Percentiles rank a stretch among this genome's conserved stretches.
Conservation (phyloP, 306 rosid species). For the Dryas alaskensis region DNA sequence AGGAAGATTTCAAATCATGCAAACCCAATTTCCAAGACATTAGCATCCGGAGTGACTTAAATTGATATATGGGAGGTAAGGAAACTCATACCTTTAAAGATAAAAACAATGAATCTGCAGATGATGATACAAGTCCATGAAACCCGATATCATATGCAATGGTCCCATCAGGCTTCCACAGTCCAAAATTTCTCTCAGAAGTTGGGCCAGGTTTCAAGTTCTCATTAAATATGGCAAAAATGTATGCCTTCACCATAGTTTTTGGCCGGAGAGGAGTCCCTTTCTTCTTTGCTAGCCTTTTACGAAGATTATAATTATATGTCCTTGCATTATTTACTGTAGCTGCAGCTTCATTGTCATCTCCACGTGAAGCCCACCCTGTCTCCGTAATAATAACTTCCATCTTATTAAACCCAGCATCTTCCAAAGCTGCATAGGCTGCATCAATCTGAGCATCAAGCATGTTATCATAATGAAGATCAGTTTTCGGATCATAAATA, state of each 20-base stretch:
- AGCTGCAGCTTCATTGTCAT: constrained; percentile 65
- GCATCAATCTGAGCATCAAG: constrained; percentile 99
- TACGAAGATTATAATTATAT: constrained; percentile 80
- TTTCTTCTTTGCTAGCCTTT: constrained; percentile 87
- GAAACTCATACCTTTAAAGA: constrained; percentile 57
- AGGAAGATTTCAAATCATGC: background rate
- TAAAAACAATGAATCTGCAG: constrained; percentile 57
- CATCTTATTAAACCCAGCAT: constrained; percentile 75
- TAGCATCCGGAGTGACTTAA: background rate
- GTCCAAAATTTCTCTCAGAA: constrained; percentile 87
- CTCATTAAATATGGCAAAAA: constrained; percentile 88
- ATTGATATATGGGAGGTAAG: background rate
- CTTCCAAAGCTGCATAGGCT: constrained; percentile 79
- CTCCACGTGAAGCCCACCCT: constrained; percentile 94
- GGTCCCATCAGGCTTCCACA: constrained; percentile 90
- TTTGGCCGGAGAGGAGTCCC: constrained; percentile 93
- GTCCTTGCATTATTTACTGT: constrained; percentile 70
- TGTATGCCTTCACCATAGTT: constrained; percentile 68
- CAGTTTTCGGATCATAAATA: constrained; percentile 58
- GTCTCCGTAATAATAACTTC: constrained; percentile 92
- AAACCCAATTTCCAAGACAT: constrained; percentile 1
- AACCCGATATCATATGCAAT: constrained; percentile 80
- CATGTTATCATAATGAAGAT: constrained; percentile 90
- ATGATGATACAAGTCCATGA: constrained; percentile 70
- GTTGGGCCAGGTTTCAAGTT: constrained; percentile 55